Percentiles rank a stretch among this genome's conserved stretches.
These are phyloP conservation scores for Cupressus sempervirens DNA, from an alignment of 75 land plant genomes.

Conservation along the genomic window DNA sequence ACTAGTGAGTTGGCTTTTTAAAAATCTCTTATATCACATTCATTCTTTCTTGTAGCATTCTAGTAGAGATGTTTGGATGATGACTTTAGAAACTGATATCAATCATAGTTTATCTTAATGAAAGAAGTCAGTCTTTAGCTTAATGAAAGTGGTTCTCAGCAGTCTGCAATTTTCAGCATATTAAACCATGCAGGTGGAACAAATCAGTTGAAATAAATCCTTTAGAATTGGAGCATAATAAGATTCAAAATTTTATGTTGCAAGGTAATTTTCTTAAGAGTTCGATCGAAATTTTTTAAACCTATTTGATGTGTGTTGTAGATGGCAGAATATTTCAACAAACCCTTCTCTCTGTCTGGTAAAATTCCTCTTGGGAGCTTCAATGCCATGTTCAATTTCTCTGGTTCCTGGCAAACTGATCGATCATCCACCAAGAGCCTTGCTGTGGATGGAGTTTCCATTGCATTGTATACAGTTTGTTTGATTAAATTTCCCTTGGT, in stretches of 20 bases:
- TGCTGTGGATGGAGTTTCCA: slow-evolving; percentile 31
- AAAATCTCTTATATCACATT: too few species aligned
- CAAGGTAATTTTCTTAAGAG: neutral
- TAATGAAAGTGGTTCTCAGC: neutral
- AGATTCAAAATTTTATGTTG: neutral
- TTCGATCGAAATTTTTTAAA: neutral
- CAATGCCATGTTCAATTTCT: slow-evolving; percentile 40
- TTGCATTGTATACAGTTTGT: slow-evolving; percentile 21
- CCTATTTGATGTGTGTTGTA: slow-evolving; percentile 9
- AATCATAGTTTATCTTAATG: too few species aligned
- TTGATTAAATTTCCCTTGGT: slow-evolving; percentile 23
- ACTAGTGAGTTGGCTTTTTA: too few species aligned
- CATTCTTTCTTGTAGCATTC: too few species aligned
- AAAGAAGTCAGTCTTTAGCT: neutral
- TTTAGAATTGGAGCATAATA: neutral
- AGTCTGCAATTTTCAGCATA: neutral
- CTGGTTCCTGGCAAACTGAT: slow-evolving; percentile 38
- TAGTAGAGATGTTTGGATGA: too few species aligned
- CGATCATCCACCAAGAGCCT: slow-evolving; percentile 35
- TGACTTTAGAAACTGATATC: too few species aligned
- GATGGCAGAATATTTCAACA: slow-evolving; percentile 46
- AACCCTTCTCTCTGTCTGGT: slow-evolving; percentile 19
- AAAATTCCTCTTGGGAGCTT: slow-evolving; percentile 37
- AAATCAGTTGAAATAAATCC: neutral
- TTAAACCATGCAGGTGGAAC: neutral